Evolutionary conservation across 345 rosid genomes (phyloP).

Genomic region (Ceriops decandra): DNA sequence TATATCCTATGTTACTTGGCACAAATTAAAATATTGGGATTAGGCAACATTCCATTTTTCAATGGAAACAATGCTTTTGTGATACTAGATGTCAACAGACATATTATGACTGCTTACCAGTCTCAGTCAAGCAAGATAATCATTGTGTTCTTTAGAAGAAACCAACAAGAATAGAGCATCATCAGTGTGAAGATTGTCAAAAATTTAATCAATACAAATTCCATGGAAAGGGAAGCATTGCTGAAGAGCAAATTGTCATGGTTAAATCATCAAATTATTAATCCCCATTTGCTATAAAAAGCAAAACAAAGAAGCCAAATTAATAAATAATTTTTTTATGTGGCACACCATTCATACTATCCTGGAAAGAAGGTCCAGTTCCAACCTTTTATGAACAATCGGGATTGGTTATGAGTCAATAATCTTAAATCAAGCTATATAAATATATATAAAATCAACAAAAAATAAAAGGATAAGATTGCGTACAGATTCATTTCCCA

Average conservation of each 20-base stretch:
- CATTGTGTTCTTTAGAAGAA: not conserved
- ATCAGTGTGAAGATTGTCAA: slow-evolving; percentile 11
- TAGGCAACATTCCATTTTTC: slow-evolving; percentile 3
- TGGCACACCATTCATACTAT: slow-evolving; percentile 5
- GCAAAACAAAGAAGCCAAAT: slow-evolving; percentile 9
- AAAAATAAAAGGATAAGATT: slow-evolving; percentile 20
- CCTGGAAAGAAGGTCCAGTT: too few species aligned
- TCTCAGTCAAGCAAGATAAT: not conserved
- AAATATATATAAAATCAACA: slow-evolving; percentile 6
- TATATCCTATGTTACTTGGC: slow-evolving; percentile 5
- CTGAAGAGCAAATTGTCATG: slow-evolving; percentile 5
- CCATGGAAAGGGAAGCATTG: slow-evolving; percentile 6
- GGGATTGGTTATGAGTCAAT: too few species aligned
- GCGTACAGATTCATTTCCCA: slow-evolving; percentile 25
- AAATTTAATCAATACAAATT: not conserved
- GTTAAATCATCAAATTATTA: slow-evolving; percentile 4
- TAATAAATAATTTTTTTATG: slow-evolving; percentile 6
- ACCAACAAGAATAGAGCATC: slow-evolving; percentile 1
- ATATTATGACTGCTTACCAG: not conserved
- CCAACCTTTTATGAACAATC: too few species aligned
- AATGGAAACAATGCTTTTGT: not conserved
- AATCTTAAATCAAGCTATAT: not conserved
- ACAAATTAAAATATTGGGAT: slow-evolving; percentile 8
- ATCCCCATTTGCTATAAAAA: slow-evolving; percentile 12
- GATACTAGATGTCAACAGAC: not conserved